Base-by-base conservation (phyloP, 2,329 filamentous ascomycete genomes). In the Nemania sp. region DNA sequence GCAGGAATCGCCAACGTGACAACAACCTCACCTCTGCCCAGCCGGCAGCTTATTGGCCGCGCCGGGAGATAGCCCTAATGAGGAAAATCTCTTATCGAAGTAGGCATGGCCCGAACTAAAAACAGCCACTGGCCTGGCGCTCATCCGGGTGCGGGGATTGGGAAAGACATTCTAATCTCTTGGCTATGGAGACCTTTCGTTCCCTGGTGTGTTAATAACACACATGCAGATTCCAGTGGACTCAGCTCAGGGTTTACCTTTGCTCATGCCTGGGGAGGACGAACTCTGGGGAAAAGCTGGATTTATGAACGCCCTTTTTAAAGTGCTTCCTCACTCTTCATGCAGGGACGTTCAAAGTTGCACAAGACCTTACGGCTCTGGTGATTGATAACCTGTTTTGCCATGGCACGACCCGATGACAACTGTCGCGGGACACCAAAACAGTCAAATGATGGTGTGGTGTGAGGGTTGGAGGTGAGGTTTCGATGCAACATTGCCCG, bases 381-480 rank as follows among this genome's bases (percentile, higher is more conserved):
- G 46, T 39, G 50, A 51, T 47, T 32, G 20, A 35, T 20, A 49
- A 37, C 54, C n/a, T 51, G 39, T 20, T 58, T 54, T 53, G 45
- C 29, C 40, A 35, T 42, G 61, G 56, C 55, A 62, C 47, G 49
- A 58, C 48, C 64, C 61, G 63, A 59, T 68, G 67, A 68, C 58
- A 62, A 17, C 39, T 61, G 64, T 68, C 69, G 63, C 68, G 60
- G 67, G 69, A 68, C 66, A 68, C 57, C 45, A 65, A 50, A n/a
- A 49, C 53, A 59, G 62, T 71, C 69, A 72, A 72, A 62, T 71
- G 69, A 68, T 68, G 57, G 68, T 67, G 68, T 68, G 66, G 67
- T 69, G 67, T 68, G 62, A 62, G 67, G 63, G 64, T 62, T 62
- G 59, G 54, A 66, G 47, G 53, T 66, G 67, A 66, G 64, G 63